Conservation (phyloP, 2,329 filamentous ascomycete genomes). For the Dothiorella sarmentorum region DNA sequence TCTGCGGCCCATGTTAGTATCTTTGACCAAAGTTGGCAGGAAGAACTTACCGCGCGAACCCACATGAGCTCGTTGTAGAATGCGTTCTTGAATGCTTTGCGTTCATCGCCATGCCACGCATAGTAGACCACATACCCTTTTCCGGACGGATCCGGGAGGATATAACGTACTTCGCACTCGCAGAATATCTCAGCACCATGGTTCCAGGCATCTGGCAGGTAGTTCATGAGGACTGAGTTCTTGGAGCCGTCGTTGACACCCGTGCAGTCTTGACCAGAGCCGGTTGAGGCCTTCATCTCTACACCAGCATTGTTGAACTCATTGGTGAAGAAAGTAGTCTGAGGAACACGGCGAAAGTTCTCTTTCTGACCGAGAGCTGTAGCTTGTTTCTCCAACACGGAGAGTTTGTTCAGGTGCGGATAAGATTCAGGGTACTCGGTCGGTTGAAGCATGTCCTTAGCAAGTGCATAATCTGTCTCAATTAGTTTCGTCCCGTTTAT, state of each 20-base stretch:
- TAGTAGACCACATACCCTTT: slow-evolving; percentile 63
- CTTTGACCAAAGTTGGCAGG: not conserved
- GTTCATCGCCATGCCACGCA: slow-evolving; percentile 59
- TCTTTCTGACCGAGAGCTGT: slow-evolving; percentile 48
- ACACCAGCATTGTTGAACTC: slow-evolving; percentile 62
- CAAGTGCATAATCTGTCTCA: slow-evolving; percentile 51
- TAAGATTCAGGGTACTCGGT: slow-evolving; percentile 56
- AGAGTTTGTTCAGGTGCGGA: slow-evolving; percentile 57
- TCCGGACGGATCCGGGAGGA: slow-evolving; percentile 50
- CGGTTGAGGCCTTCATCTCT: slow-evolving; percentile 57
- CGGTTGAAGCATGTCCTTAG: slow-evolving; percentile 56
- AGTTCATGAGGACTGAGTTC: slow-evolving; percentile 63
- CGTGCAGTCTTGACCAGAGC: slow-evolving; percentile 61
- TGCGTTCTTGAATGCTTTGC: slow-evolving; percentile 52
- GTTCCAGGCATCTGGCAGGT: slow-evolving; percentile 67
- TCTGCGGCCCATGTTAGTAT: slow-evolving; percentile 27
- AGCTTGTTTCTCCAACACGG: slow-evolving; percentile 57
- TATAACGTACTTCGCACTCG: slow-evolving; percentile 62
- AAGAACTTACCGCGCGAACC: slow-evolving; percentile 52
- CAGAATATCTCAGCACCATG: slow-evolving; percentile 71
- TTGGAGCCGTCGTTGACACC: slow-evolving; percentile 67
- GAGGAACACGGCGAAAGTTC: slow-evolving; percentile 55
- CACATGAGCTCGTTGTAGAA: slow-evolving; percentile 61
- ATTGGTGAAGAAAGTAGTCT: slow-evolving; percentile 61
- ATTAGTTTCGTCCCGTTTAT: no score